phyloP scores from a whole-genome alignment of 345 rosid species.

The Sisymbrium altissimum region DNA sequence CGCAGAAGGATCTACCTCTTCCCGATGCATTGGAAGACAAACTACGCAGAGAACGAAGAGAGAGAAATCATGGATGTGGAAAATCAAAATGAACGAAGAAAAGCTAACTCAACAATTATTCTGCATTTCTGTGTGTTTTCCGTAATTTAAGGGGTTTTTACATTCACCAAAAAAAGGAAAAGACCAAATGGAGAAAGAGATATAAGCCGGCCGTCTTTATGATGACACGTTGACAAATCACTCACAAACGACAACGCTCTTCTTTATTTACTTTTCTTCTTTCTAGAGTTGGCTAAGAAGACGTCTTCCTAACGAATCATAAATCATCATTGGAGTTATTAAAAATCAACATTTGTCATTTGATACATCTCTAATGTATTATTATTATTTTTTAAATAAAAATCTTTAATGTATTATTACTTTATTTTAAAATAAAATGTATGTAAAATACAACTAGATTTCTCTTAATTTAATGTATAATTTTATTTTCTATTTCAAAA shows the following conservation, averaged over 20 bases:
- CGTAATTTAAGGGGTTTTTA: not conserved
- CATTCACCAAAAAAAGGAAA: not conserved
- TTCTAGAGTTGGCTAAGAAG: not conserved
- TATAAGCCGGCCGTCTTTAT: not conserved
- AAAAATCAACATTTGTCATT: no score
- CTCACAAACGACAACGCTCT: not conserved
- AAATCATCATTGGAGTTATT: no score
- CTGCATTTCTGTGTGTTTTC: not conserved
- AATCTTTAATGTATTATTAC: no score
- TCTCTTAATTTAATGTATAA: no score
- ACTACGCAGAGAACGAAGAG: not conserved
- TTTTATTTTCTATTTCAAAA: no score
- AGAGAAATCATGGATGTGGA: not conserved
- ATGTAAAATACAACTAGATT: no score
- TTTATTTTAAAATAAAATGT: no score
- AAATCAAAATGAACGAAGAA: not conserved
- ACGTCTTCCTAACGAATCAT: not conserved
- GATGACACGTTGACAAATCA: not conserved
- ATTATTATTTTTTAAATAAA: no score
- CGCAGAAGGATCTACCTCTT: constrained; percentile 14
- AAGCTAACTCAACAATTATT: not conserved
- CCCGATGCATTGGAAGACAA: constrained; percentile 1
- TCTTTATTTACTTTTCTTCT: not conserved
- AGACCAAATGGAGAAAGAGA: not conserved
- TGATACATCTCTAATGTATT: no score